These are phyloP conservation scores for Hansfordia pulvinata DNA, from an alignment of 2,329 filamentous ascomycete genomes.

Conservation along the genomic window DNA sequence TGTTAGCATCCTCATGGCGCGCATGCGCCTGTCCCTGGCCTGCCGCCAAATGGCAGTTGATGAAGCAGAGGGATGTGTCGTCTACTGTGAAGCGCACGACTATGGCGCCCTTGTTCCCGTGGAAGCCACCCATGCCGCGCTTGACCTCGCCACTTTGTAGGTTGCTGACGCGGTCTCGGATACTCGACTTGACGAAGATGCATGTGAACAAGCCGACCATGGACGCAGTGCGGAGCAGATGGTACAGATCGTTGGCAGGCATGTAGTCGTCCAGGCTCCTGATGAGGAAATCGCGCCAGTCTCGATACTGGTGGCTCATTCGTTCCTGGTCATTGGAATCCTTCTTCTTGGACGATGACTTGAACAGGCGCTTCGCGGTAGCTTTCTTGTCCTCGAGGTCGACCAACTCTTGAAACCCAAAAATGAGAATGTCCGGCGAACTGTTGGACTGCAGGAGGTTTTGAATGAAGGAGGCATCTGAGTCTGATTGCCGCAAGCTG, in stretches of 20 bases:
- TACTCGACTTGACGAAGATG: conserved; percentile 76
- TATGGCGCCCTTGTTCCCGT: conserved; percentile 94
- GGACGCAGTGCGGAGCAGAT: conserved; percentile 75
- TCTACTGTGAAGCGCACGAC: conserved; percentile 87
- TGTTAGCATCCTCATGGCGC: conserved; percentile 83
- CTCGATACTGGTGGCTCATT: conserved; percentile 95
- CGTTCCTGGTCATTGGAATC: conserved; percentile 63
- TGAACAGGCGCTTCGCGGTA: conserved; percentile 89
- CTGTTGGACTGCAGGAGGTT: conserved; percentile 64
- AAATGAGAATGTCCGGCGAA: conserved; percentile 80
- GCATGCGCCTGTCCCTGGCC: conserved; percentile 83
- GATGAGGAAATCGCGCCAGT: conserved; percentile 85
- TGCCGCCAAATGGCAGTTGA: conserved; percentile 94
- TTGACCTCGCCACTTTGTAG: conserved; percentile 77
- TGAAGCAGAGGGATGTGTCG: conserved; percentile 86
- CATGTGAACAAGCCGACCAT: conserved; percentile 93
- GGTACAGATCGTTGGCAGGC: conserved; percentile 64
- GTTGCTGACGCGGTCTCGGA: conserved; percentile 64
- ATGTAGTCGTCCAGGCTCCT: conserved; percentile 74
- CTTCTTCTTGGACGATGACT: conserved; percentile 78
- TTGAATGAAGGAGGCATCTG: conserved; percentile 67
- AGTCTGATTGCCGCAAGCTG: conserved; percentile 55
- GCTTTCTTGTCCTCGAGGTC: conserved; percentile 95
- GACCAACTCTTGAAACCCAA: conserved; percentile 97
- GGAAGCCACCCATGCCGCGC: conserved; percentile 85